Base-by-base conservation (phyloP, 805 yeast species). In the Kurtzmaniella fragi region DNA sequence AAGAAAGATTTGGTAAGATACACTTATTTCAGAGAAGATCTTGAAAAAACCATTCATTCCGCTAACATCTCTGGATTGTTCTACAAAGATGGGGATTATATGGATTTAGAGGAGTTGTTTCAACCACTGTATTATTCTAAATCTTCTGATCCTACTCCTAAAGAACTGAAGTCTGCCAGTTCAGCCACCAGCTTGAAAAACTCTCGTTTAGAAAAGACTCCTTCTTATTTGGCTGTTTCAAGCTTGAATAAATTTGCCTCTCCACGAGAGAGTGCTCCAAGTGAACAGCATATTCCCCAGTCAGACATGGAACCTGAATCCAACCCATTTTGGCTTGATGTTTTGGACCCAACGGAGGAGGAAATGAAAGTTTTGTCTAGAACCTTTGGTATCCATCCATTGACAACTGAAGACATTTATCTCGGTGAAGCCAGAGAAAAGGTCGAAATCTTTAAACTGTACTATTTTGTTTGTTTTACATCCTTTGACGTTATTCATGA, bases 351-450 rank as follows among this genome's bases (percentile, higher is more conserved):
- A 9, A 85, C 95, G 0, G 98, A 93, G 54, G 97, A 89, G 49
- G 99, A 91, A 59, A 87, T 93, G 95, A 89, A 91, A 53, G 93
- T 84, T 0, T 51, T 91, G 11, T 78, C 95, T 20, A 88, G 88
- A 52, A 80, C 97, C 0, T 91, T 91, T 64, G 95, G 95, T 1
- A 87, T 91, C 41, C 99, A 91, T 61, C 99, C 99, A 0, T 73
- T 91, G 50, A 91, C 99, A 0, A 86, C 97, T 0, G 99, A 91
- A 57, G 99, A 91, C 63, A 90, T 91, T 35, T 84, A 85, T 43
- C 63, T 90, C 25, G 96, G 96, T 2, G 99, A 91, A 56, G 84
- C 95, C 1, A 77, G 98, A 47, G 99, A 91, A 59, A 91, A 91
- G 56, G 96, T 91, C 15, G 99, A 91, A 62, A 61, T 93, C 27